Evolutionary conservation across 1,284 basidiomycete species (phyloP).

Genomic region (Pseudozyma hubeiensis): DNA sequence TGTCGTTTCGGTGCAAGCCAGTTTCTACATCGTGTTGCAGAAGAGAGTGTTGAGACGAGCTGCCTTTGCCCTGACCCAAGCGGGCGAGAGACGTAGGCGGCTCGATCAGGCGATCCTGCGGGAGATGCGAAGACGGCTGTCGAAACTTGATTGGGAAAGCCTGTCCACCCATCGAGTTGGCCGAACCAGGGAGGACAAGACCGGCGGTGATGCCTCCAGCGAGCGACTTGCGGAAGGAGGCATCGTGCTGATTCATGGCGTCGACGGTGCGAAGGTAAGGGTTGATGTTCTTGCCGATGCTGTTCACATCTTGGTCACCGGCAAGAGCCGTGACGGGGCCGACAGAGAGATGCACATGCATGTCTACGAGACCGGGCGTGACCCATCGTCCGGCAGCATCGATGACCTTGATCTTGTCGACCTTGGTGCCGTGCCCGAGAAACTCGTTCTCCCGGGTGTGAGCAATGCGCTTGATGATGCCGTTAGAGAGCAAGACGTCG

Average conservation of each 20-base stretch:
- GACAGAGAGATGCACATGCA: slow-evolving; percentile 81
- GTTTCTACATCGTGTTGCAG: slow-evolving; percentile 11
- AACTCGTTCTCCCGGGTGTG: slow-evolving; percentile 9
- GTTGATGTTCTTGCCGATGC: slow-evolving; percentile 72
- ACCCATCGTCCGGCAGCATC: slow-evolving; percentile 59
- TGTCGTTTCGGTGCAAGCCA: slow-evolving; percentile 53
- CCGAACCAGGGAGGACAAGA: slow-evolving; percentile 76
- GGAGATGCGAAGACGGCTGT: slow-evolving; percentile 40
- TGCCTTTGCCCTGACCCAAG: slow-evolving; percentile 48
- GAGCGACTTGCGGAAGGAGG: slow-evolving; percentile 74
- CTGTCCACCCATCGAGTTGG: slow-evolving; percentile 77
- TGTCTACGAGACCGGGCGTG: slow-evolving; percentile 75
- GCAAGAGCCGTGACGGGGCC: slow-evolving; percentile 32
- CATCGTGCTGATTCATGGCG: slow-evolving; percentile 76
- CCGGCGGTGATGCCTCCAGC: slow-evolving; percentile 79
- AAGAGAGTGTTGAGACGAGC: not conserved
- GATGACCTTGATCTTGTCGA: slow-evolving; percentile 17
- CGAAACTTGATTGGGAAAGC: slow-evolving; percentile 77
- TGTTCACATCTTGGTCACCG: slow-evolving; percentile 74
- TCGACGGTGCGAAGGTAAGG: slow-evolving; percentile 77
- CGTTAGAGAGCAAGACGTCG: slow-evolving; percentile 70
- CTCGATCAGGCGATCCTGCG: slow-evolving; percentile 56
- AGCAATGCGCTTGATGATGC: slow-evolving; percentile 70
- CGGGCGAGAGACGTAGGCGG: slow-evolving; percentile 53
- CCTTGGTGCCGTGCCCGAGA: not conserved